Evolutionary conservation across 441 rosid genomes (phyloP).

Genomic region (Mallotus japonicus): DNA sequence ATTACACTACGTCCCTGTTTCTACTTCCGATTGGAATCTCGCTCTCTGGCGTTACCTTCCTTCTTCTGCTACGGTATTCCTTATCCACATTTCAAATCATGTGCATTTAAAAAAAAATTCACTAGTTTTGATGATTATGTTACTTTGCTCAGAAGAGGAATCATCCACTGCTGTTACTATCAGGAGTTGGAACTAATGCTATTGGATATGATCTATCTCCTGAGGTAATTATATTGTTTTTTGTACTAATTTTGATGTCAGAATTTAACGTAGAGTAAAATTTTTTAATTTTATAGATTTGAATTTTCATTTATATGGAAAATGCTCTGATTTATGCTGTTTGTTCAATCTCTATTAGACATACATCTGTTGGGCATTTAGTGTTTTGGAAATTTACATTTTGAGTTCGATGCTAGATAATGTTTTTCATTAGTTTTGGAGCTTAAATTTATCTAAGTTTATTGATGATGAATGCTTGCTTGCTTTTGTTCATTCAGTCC

Average conservation of each 20-base stretch:
- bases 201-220: constrained; percentile 85
- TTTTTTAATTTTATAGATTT: too few species aligned
- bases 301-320: too few species aligned
- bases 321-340: too few species aligned
- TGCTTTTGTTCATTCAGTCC: constrained; percentile 38
- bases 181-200: constrained; percentile 88
- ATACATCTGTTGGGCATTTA: too few species aligned
- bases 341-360: too few species aligned
- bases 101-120: background rate
- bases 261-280: too few species aligned
- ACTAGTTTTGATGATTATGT: background rate
- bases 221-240: constrained; percentile 30
- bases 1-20: constrained; percentile 66
- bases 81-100: too few species aligned
- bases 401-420: too few species aligned
- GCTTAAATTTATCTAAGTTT: background rate
- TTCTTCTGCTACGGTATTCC: constrained; percentile 47
- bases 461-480: constrained; percentile 2
- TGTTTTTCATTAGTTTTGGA: too few species aligned
- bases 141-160: constrained; percentile 56
- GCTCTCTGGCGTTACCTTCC: constrained; percentile 95
- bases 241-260: too few species aligned
- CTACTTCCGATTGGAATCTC: constrained; percentile 73
- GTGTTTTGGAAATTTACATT: too few species aligned
- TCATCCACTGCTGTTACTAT: constrained; percentile 72